Evolutionary conservation across 108 stramenopile species (phyloP).

Genomic region (Chaetoceros muelleri): DNA sequence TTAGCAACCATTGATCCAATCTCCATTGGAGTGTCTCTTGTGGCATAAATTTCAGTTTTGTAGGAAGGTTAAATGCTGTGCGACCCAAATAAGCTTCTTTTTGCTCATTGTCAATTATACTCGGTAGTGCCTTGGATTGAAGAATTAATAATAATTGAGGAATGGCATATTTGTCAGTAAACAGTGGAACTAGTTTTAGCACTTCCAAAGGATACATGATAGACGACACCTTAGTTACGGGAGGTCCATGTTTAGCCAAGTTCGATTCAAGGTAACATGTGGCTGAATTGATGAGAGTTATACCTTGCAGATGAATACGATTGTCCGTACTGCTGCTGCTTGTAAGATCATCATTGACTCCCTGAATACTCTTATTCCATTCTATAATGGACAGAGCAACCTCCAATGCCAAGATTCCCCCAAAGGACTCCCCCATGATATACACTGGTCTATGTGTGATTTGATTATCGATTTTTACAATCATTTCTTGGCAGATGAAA

Average conservation of each 20-base stretch:
- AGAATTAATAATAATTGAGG: slow-evolving; percentile 59
- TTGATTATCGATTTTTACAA: slow-evolving; percentile 1
- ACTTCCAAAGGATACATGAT: slow-evolving; percentile 41
- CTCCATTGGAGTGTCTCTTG: slow-evolving; percentile 69
- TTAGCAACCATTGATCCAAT: slow-evolving; percentile 55
- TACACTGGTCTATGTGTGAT: slow-evolving; percentile 29
- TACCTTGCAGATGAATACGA: slow-evolving; percentile 33
- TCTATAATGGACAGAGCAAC: slow-evolving; percentile 36
- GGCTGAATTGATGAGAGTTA: slow-evolving; percentile 75
- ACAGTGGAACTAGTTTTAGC: slow-evolving; percentile 49
- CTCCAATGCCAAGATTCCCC: slow-evolving; percentile 67
- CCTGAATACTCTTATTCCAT: slow-evolving; percentile 4
- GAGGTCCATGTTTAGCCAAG: slow-evolving; percentile 50
- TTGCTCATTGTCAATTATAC: slow-evolving; percentile 50
- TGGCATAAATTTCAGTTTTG: slow-evolving; percentile 57
- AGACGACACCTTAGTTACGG: slow-evolving; percentile 35
- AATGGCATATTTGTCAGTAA: slow-evolving; percentile 55
- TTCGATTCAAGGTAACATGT: slow-evolving; percentile 69
- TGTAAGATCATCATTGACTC: too few relatives aligned
- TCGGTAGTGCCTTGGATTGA: slow-evolving; percentile 54
- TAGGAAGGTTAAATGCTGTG: slow-evolving; percentile 53
- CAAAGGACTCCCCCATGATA: slow-evolving; percentile 82
- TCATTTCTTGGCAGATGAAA: slow-evolving; percentile 21
- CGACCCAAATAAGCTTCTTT: slow-evolving; percentile 86
- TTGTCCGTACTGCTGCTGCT: slow-evolving; percentile 3